Evolutionary conservation across 2,329 filamentous ascomycete species (phyloP).

Genomic region (Clarireedia sp.): DNA sequence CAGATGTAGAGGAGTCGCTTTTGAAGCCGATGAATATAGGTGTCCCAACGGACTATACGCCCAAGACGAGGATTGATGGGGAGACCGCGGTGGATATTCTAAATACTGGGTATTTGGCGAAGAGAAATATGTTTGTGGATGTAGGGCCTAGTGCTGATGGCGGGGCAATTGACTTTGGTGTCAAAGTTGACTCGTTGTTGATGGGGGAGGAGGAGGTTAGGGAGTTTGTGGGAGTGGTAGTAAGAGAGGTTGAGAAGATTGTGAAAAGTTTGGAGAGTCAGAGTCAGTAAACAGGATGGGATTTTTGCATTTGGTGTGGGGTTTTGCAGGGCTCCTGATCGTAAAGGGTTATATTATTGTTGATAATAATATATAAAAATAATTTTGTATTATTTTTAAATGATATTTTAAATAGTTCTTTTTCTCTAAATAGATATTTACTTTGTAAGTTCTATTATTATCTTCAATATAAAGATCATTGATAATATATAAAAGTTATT

Average conservation of each 20-base stretch:
- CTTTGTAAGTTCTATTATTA: too few species aligned
- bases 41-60: neutral
- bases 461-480: too few species aligned
- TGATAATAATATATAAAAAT: too few species aligned
- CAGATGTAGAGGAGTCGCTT: neutral
- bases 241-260: neutral
- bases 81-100: neutral
- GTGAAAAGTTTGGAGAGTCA: neutral
- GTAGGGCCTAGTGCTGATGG: neutral
- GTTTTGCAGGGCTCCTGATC: too few species aligned
- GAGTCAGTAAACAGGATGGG: too few species aligned
- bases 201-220: neutral
- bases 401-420: too few species aligned
- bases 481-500: too few species aligned
- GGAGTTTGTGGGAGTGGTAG: neutral
- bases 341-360: too few species aligned
- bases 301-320: too few species aligned
- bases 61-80: neutral
- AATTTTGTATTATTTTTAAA: too few species aligned
- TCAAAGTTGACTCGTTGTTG: neutral
- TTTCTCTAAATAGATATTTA: too few species aligned
- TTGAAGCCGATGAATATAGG: neutral
- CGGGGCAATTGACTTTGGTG: neutral
- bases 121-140: conserved; percentile 1
- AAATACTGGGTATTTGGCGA: neutral